Percentiles rank a stretch among this genome's conserved stretches.
Conservation (phyloP, 805 yeast genomes). For the Spathaspora sp. region DNA sequence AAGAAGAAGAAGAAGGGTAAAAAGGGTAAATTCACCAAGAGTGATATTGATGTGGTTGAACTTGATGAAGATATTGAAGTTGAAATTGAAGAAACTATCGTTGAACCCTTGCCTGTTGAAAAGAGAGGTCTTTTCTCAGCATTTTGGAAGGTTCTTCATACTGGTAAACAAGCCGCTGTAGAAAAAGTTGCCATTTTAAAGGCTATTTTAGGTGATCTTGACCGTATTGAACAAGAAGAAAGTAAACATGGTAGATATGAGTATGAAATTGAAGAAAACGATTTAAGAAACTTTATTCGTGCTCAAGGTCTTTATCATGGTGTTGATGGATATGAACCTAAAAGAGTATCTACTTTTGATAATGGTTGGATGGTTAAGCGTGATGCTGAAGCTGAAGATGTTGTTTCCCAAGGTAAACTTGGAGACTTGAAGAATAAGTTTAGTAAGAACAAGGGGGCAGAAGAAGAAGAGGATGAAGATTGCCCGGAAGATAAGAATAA, state of each 20-base stretch:
- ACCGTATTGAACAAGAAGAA: constrained; percentile 3
- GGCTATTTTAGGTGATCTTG: constrained; percentile 5
- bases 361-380: not conserved
- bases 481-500: not conserved
- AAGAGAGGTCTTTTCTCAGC: constrained; percentile 4
- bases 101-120: not conserved
- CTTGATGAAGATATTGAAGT: not conserved
- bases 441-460: not conserved
- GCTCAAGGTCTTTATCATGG: not conserved
- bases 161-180: constrained; percentile 5
- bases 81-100: not conserved
- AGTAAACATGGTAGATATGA: not conserved
- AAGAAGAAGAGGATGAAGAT: not conserved
- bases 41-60: not conserved
- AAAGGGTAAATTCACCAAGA: constrained; percentile 12
- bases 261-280: not conserved
- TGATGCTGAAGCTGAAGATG: not conserved
- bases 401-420: not conserved
- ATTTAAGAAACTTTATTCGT: not conserved
- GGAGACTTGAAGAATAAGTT: constrained; percentile 3
- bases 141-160: constrained; percentile 7
- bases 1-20: constrained; percentile 14
- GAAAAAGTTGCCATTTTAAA: constrained; percentile 6
- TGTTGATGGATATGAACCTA: not conserved
- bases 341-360: not conserved